Evolutionary conservation across 305 asterid genomes (phyloP), one percentile per base, ranked within the genome.

Genomic region (Striga hermonthica): DNA sequence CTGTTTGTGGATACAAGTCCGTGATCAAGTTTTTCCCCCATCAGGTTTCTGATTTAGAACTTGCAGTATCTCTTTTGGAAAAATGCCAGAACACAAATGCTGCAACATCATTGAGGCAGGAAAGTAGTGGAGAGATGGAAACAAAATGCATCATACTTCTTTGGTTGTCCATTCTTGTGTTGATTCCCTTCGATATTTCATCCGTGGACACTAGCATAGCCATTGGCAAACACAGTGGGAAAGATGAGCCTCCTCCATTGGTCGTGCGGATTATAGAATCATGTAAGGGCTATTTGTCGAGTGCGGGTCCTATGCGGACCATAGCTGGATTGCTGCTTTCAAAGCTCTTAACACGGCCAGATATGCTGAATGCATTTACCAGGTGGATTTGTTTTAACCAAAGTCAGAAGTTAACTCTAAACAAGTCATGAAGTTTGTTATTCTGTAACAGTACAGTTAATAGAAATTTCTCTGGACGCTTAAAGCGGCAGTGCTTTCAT

Each of bases 101-200:
- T 65, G 90, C 74, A 57, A 82, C 95, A 41, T 80, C 96, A 52
- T 59, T 86, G 78, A 84, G 99, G 81, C 95, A 93, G 69, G 99
- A 93, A 77, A 90, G 99, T 80, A 90, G 97, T 9, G 99, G 99
- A 75, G 97, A 88, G 87, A 93, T 90, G 97, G 99, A 93, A 72
- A 80, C 97, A 49, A 84, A 88, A 66, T 90, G 97, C 76, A 81
- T 88, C 72, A 68, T 88, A 60, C 84, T 93, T 73, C 83, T 93
- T 62, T 93, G 97, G 99, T 92, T 93, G 59, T 93, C 93, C 52
- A 88, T 93, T 73, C 84, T 93, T 16, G 99, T 93, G 60, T 78
- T 93, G 87, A 86, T 93, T 75, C 99, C 99, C 58, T 93, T 93
- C 75, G 97, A 93, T 80, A 73, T 93, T 77, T 80, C 95, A 47